phyloP scores from a whole-genome alignment of 2,329 filamentous ascomycete genomes.

The Xylariaceae sp. region DNA sequence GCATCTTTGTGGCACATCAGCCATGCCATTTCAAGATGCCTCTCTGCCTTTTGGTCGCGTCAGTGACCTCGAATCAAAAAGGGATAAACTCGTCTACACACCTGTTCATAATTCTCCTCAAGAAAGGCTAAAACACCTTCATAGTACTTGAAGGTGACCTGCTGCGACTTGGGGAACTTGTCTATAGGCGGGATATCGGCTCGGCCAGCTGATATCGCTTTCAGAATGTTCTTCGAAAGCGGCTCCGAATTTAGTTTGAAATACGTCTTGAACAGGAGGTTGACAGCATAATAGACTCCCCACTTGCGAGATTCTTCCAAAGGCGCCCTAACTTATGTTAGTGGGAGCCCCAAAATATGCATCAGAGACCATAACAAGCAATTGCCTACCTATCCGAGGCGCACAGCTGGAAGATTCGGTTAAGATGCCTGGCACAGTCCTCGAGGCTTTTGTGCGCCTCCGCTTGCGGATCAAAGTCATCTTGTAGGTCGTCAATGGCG shows the following conservation, averaged over 20 bases:
- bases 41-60: constrained; percentile 60
- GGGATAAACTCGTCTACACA: constrained; percentile 33
- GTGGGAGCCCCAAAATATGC: neutral
- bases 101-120: constrained; percentile 84
- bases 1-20: constrained; percentile 70
- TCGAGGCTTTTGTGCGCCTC: constrained; percentile 82
- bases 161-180: constrained; percentile 80
- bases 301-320: constrained; percentile 92
- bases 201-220: constrained; percentile 69
- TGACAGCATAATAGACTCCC: constrained; percentile 93
- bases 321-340: constrained; percentile 54
- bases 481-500: constrained; percentile 54
- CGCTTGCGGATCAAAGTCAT: constrained; percentile 72
- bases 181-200: constrained; percentile 76
- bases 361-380: constrained; percentile 6
- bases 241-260: constrained; percentile 89
- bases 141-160: constrained; percentile 96
- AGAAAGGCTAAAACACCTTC: constrained; percentile 89
- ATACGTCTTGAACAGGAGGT: constrained; percentile 95
- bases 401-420: constrained; percentile 86
- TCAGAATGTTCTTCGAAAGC: constrained; percentile 85
- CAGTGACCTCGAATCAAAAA: constrained; percentile 1
- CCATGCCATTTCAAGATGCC: constrained; percentile 75
- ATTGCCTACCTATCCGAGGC: constrained; percentile 87
- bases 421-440: constrained; percentile 84